These are phyloP conservation scores for Epichloe sibirici DNA, from an alignment of 2,329 filamentous ascomycete species.

Conservation along the genomic window DNA sequence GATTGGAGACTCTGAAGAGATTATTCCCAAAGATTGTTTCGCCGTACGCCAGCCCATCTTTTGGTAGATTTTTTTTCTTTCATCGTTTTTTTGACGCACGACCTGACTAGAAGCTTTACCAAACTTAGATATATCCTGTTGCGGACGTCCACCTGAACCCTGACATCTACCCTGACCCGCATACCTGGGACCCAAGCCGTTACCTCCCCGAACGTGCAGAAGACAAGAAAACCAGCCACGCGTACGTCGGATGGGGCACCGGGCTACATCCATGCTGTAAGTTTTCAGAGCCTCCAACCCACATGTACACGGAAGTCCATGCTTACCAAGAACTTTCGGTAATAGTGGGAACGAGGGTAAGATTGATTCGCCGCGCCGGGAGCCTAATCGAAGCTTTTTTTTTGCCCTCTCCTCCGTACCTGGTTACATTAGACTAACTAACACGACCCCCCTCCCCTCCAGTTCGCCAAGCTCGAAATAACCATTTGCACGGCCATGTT, in stretches of 20 bases:
- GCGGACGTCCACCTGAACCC: constrained; percentile 38
- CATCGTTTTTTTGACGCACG: too few species aligned
- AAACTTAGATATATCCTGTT: constrained; percentile 24
- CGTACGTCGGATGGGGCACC: constrained; percentile 23
- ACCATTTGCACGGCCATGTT: constrained; percentile 37
- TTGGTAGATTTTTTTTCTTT: not conserved
- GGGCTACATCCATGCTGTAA: constrained; percentile 24
- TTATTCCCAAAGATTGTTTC: constrained; percentile 36
- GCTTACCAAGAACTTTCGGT: not conserved
- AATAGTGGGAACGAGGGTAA: constrained; percentile 7
- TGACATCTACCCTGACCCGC: constrained; percentile 34
- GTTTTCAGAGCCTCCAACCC: constrained; percentile 1
- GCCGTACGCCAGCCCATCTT: constrained; percentile 15
- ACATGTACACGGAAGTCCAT: not conserved
- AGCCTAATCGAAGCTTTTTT: too few species aligned
- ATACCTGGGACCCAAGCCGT: constrained; percentile 36
- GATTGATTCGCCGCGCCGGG: too few species aligned
- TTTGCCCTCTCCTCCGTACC: not conserved
- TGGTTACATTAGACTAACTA: too few species aligned
- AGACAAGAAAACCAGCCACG: constrained; percentile 21
- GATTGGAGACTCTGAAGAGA: constrained; percentile 31
- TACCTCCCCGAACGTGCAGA: constrained; percentile 35
- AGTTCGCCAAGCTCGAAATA: constrained; percentile 42
- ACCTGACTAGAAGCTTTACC: constrained; percentile 1
- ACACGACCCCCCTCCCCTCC: not conserved